Evolutionary conservation across 2,329 filamentous ascomycete species (phyloP).

Genomic region (Cyphellophora attinorum): DNA sequence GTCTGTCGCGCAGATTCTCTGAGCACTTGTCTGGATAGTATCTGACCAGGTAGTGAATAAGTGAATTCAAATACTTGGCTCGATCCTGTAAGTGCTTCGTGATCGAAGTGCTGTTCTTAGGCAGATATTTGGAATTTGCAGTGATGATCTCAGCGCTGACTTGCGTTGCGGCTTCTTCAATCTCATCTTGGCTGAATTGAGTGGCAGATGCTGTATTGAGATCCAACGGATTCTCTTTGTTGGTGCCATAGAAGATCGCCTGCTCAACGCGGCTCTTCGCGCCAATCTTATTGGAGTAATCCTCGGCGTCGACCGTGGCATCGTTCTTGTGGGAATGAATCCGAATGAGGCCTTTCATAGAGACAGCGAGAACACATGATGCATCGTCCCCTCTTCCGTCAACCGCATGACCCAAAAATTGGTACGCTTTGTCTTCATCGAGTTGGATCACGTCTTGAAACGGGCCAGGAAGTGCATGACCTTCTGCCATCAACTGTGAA

Average conservation of each 20-base stretch:
- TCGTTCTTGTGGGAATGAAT: conserved; percentile 32
- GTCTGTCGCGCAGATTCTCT: conserved; percentile 60
- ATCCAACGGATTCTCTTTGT: conserved; percentile 76
- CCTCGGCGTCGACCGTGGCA: conserved; percentile 38
- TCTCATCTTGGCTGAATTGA: conserved; percentile 58
- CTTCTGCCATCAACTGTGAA: conserved; percentile 62
- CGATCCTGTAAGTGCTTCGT: conserved; percentile 71
- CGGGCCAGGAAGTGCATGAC: conserved; percentile 50
- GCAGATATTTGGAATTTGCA: conserved; percentile 66
- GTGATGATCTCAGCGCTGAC: conserved; percentile 75
- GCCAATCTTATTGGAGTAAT: conserved; percentile 45
- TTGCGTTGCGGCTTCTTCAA: conserved; percentile 65
- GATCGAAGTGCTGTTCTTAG: conserved; percentile 62
- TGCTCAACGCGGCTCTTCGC: conserved; percentile 88
- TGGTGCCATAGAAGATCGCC: conserved; percentile 81
- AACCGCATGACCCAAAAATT: conserved; percentile 39
- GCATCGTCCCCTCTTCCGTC: conserved; percentile 35
- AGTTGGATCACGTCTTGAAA: conserved; percentile 88
- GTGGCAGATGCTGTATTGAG: conserved; percentile 61
- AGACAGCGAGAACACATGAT: conserved; percentile 44
- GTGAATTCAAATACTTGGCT: conserved; percentile 61
- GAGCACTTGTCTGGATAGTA: conserved; percentile 57
- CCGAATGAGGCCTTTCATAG: conserved; percentile 49
- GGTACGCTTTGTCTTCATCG: conserved; percentile 41
- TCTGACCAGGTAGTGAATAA: conserved; percentile 61